Evolutionary conservation across 2,329 filamentous ascomycete species (phyloP).

Genomic region (Sporothrix euskadiensis): DNA sequence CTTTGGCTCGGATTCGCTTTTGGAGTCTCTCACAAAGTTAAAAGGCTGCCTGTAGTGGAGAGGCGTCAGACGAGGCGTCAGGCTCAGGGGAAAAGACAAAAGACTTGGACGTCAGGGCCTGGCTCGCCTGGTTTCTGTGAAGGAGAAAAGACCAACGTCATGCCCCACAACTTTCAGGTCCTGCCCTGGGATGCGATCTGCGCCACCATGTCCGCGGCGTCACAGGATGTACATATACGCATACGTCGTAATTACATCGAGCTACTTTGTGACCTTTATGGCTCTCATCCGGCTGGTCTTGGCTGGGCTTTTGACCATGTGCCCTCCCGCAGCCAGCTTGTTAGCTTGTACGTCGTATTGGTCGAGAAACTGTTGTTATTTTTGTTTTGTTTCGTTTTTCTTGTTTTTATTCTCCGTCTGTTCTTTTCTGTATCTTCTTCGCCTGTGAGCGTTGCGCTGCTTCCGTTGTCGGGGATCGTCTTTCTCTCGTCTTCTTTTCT

Average conservation of each 20-base stretch:
- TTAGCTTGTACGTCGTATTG: constrained; percentile 6
- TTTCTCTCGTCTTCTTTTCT: neutral
- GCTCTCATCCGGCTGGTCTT: neutral
- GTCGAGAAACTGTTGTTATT: constrained; percentile 5
- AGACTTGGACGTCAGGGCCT: neutral
- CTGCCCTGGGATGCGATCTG: constrained; percentile 8
- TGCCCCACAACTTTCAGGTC: constrained; percentile 20
- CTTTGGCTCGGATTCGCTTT: neutral
- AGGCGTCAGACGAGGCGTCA: constrained; percentile 2
- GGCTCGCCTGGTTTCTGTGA: neutral
- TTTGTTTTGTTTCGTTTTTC: neutral
- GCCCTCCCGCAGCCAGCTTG: constrained; percentile 4
- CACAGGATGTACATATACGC: neutral
- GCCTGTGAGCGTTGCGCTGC: neutral
- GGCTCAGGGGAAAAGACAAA: neutral
- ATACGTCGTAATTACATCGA: too few relatives aligned
- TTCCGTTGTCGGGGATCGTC: neutral
- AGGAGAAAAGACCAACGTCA: constrained; percentile 7
- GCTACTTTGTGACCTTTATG: neutral
- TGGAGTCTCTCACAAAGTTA: neutral
- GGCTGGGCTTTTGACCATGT: neutral
- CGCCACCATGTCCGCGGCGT: constrained; percentile 7
- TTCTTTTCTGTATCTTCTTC: neutral
- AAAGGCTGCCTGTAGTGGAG: constrained; percentile 14
- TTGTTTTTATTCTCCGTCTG: neutral